These are phyloP conservation scores for Didymella segeticola DNA, from an alignment of 2,329 filamentous ascomycete genomes.

Conservation along the genomic window DNA sequence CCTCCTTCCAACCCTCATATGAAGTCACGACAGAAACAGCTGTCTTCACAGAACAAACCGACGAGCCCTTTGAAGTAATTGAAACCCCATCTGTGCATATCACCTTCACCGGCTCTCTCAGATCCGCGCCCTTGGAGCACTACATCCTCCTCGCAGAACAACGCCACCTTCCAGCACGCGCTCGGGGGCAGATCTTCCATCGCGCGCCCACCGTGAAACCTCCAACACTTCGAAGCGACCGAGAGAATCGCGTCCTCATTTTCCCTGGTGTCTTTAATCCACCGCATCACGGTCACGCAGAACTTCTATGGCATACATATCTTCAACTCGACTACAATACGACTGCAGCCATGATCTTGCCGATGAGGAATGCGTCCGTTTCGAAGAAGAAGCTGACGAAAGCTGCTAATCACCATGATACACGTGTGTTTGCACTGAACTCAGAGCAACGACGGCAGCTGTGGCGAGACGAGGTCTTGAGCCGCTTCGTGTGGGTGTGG, in stretches of 20 bases:
- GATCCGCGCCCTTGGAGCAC: background rate
- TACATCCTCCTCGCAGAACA: background rate
- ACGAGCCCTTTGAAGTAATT: too few relatives aligned
- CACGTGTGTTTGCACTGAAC: background rate
- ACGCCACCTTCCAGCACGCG: background rate
- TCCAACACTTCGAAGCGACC: background rate
- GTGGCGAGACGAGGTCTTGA: background rate
- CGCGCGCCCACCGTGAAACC: background rate
- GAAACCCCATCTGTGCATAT: background rate
- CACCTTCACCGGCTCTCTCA: background rate
- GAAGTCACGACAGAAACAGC: too few relatives aligned
- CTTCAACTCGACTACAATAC: background rate
- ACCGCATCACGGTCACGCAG: background rate
- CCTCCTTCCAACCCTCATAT: too few relatives aligned
- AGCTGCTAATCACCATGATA: too few relatives aligned
- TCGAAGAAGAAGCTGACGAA: background rate
- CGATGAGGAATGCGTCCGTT: background rate
- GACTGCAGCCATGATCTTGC: background rate
- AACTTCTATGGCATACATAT: background rate
- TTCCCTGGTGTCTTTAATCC: background rate
- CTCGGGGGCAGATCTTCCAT: background rate
- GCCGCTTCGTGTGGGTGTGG: background rate
- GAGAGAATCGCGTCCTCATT: background rate
- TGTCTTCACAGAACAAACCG: too few relatives aligned
- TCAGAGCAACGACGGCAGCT: background rate